Conservation (phyloP, 495 filamentous ascomycete genomes). For the Cenococcum geophilum region DNA sequence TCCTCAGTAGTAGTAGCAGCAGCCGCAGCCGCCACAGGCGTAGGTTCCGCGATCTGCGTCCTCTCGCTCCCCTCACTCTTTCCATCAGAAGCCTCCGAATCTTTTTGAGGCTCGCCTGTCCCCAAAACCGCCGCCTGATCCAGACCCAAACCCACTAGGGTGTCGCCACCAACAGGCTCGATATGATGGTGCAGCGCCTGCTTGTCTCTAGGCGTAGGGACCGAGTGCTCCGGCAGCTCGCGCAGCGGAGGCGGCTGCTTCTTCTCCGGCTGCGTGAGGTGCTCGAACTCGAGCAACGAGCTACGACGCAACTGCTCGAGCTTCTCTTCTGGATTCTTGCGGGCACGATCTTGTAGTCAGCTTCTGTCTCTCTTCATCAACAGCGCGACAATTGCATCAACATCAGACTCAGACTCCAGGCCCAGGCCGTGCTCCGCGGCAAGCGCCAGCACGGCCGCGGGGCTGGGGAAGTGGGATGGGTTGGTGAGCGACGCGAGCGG, state of each 20-base stretch:
- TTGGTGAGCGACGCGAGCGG: slow-evolving; percentile 30
- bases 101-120: background rate
- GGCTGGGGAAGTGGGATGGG: slow-evolving; percentile 9
- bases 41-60: background rate
- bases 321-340: slow-evolving; percentile 29
- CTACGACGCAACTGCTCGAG: slow-evolving; percentile 34
- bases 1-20: background rate
- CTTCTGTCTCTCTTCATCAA: slow-evolving; percentile 10
- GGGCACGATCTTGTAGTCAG: slow-evolving; percentile 13
- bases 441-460: background rate
- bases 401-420: slow-evolving; percentile 15
- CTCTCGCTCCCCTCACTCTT: background rate
- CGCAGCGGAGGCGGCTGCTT: slow-evolving; percentile 14
- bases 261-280: slow-evolving; percentile 21
- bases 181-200: background rate
- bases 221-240: slow-evolving; percentile 28
- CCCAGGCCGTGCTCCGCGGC: slow-evolving; percentile 8
- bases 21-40: background rate
- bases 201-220: background rate
- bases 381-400: slow-evolving; percentile 8
- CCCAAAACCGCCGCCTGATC: background rate
- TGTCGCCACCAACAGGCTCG: background rate
- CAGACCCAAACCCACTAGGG: background rate
- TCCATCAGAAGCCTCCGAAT: background rate
- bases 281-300: slow-evolving; percentile 34